Base-by-base conservation (phyloP, 768 basidiomycete genomes). In the Chalciporus pseudorubinellus region DNA sequence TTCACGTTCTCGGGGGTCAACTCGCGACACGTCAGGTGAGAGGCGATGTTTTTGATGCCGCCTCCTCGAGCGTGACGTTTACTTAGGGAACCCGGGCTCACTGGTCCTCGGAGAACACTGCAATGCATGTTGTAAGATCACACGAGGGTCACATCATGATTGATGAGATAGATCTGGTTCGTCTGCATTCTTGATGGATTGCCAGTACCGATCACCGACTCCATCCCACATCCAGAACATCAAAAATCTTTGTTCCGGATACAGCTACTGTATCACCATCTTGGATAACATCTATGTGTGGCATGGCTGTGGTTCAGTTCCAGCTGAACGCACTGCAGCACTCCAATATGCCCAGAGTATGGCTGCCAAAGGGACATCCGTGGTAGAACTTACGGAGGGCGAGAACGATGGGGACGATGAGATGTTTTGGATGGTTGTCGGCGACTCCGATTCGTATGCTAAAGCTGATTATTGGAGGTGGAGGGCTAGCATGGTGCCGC, bases 381-480 rank as follows among this genome's bases (percentile, higher is more conserved):
- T 84, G 18, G 69, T 79, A 7, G 85, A 88, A 55, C 75, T 92
- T 9, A 54, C 67, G 1, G 88, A 92, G 59, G 80, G 81, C n/a
- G 79, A 81, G 58, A 77, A 76, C 46, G 84, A 85, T 36, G 60
- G 68, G 20, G 73, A 75, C 14, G 85, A 90, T 48, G 87, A 90
- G 52, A 83, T 91, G 79, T 91, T 93, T 63, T 91, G 91, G 87
- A 84, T 89, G 81, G 78, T 88, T 33, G 74, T 92, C 3, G 90
- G 90, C n/a, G 81, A 88, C 20, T 77, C 82, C 2, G 78, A 78
- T 2, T 56, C 59, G 4, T 91, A 84, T 63, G 89, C 89, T 3
- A 83, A 78, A 39, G 91, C 91, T 1, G 82, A 92, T 57, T 86
- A 92, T 65, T 93, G 91, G 91, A 79, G 66, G 61, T 93, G 89